phyloP scores from a whole-genome alignment of 257 asterid genomes.

The Paraleonurus japonicus region DNA sequence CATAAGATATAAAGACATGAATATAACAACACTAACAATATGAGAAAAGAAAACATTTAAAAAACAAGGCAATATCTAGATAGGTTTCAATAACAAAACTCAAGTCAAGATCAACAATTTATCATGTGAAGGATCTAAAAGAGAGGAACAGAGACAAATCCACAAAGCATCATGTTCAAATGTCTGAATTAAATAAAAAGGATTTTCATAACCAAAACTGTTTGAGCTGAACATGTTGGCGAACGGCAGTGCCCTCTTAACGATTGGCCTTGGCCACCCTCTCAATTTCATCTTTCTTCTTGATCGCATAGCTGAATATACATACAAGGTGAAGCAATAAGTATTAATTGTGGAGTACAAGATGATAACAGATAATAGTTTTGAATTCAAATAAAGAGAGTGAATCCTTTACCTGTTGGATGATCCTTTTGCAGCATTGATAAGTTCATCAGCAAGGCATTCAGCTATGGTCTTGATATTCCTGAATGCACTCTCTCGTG shows the following conservation, averaged over 20 bases:
- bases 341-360: not conserved
- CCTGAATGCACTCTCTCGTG: slow-evolving; percentile 81
- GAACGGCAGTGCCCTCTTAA: slow-evolving; percentile 22
- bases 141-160: not conserved
- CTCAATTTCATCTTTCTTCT: slow-evolving; percentile 79
- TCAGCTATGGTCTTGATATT: slow-evolving; percentile 70
- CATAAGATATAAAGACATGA: not conserved
- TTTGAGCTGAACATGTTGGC: not conserved
- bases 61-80: not conserved
- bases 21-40: not conserved
- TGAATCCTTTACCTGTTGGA: slow-evolving; percentile 50
- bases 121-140: not conserved
- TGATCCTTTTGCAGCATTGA: slow-evolving; percentile 83
- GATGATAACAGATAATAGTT: not conserved
- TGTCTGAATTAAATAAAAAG: not conserved
- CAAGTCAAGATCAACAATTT: not conserved
- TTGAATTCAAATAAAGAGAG: not conserved
- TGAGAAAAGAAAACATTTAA: not conserved
- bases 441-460: slow-evolving; percentile 86
- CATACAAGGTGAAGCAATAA: not conserved
- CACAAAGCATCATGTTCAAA: slow-evolving; percentile 3
- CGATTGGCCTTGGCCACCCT: slow-evolving; percentile 83
- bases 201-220: slow-evolving; percentile 24
- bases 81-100: not conserved
- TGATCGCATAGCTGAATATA: slow-evolving; percentile 62